These are phyloP conservation scores for Flammula alnicola DNA, from an alignment of 1,284 basidiomycete genomes.

Conservation along the genomic window DNA sequence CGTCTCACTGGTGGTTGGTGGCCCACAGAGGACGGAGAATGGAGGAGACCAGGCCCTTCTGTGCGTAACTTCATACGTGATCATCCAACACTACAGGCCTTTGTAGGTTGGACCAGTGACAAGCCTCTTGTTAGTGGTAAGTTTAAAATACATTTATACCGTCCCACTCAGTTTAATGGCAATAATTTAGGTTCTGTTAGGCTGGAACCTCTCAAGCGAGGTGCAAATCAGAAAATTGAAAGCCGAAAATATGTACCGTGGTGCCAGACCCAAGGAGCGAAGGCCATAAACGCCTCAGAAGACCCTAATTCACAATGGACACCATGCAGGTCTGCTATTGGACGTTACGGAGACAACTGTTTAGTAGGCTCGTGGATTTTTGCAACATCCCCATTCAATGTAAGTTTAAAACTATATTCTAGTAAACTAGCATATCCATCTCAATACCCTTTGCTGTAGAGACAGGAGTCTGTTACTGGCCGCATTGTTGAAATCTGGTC, in stretches of 20 bases:
- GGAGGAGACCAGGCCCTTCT: constrained; percentile 20
- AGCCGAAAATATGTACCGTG: neutral
- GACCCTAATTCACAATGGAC: neutral
- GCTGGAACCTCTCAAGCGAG: neutral
- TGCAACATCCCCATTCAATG: constrained; percentile 15
- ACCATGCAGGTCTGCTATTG: neutral
- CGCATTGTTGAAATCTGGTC: neutral
- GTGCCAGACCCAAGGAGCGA: neutral
- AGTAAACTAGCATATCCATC: neutral
- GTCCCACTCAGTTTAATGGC: constrained; percentile 1
- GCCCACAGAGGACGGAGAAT: constrained; percentile 16
- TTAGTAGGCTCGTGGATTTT: constrained; percentile 15
- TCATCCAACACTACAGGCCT: constrained; percentile 17
- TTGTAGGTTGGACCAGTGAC: constrained; percentile 15
- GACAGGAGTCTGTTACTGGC: neutral
- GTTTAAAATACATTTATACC: no score
- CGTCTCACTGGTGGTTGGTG: constrained; percentile 34
- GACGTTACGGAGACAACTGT: constrained; percentile 17
- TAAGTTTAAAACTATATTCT: constrained; percentile 1
- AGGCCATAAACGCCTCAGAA: neutral
- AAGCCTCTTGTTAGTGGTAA: no score
- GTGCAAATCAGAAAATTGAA: neutral
- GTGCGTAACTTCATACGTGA: constrained; percentile 11
- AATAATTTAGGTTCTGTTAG: neutral
- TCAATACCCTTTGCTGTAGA: neutral